phyloP scores from a whole-genome alignment of 331 rosid species.

The Saraca asoca region DNA sequence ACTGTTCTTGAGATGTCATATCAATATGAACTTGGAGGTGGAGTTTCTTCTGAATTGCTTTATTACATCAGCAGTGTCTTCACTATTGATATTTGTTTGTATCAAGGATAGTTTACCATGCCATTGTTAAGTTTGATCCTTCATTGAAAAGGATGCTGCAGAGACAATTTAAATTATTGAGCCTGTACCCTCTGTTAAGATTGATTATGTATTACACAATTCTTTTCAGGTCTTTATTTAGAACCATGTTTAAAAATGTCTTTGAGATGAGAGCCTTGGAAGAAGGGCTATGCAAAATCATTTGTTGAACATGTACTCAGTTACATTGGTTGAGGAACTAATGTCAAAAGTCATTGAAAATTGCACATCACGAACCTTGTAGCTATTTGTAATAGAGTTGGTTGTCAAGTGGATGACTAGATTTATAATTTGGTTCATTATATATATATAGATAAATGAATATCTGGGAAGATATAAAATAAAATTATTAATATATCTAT shows the following conservation, averaged over 20 bases:
- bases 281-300: conserved; percentile 1
- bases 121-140: background rate
- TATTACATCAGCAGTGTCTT: background rate
- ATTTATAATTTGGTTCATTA: background rate
- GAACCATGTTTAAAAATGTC: background rate
- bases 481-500: background rate
- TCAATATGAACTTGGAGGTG: background rate
- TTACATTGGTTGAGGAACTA: conserved; percentile 1
- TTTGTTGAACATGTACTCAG: background rate
- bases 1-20: background rate
- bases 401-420: background rate
- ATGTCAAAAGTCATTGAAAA: background rate
- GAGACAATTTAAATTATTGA: background rate
- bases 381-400: background rate
- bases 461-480: background rate
- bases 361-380: background rate
- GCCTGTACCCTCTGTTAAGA: background rate
- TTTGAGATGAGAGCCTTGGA: background rate
- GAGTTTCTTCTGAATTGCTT: background rate
- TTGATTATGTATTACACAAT: background rate
- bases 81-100: background rate
- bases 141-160: background rate
- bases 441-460: background rate
- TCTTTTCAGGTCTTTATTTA: background rate
- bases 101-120: background rate